Evolutionary conservation across 2,329 filamentous ascomycete genomes (phyloP), one percentile per base, ranked within the genome.

Genomic region (Monilinia vaccinii-corymbosi): DNA sequence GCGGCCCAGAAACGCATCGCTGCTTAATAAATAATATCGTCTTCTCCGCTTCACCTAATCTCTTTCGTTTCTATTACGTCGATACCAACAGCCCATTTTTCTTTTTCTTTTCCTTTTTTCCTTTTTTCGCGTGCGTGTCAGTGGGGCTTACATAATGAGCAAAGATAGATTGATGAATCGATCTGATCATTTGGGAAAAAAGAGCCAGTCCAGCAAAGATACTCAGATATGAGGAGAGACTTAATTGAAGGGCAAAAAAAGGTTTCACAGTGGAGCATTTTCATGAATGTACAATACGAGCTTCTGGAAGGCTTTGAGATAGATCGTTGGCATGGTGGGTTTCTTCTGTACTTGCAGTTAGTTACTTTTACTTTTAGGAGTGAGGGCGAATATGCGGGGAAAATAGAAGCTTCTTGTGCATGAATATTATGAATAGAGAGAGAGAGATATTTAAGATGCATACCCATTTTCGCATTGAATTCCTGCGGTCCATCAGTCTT

Each of bases 1-100:
- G 55, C 63, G 66, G 44, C 48, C 14, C 57, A 44, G 38, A 59
- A 59, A 47, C 40, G 50, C 38, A 42, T 53, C 21, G 25, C 57
- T 13, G 48, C 57, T 28, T 23, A 51, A 28, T 58, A 59, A 46
- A 59, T n/a, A 16, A 25, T 34, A 23, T 31, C 18, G 9, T 18
- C 21, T 18, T 18, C 18, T 23, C 14, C 8, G 28, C 16, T 13
- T 31, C 34, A 14, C 28, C 23, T 45, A 21, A 50, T 25, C 40
- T n/a, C 16, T 21, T 36, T 38, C 14, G 23, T 59, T 59, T 36
- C 40, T 34, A 45, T 9, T 36, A 21, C 31, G 36, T 59, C 28
- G 57, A 59, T 59, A 59, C 57, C 57, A 45, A 50, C 32, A 49
- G 21, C 31, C 10, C 18, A 14, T 50, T 48, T 57, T 50, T 32